A percentile compares a stretch with the other conserved stretches of the same genome.
These are phyloP conservation scores for Calonectria naviculata DNA, from an alignment of 2,329 filamentous ascomycete species.

Conservation along the genomic window DNA sequence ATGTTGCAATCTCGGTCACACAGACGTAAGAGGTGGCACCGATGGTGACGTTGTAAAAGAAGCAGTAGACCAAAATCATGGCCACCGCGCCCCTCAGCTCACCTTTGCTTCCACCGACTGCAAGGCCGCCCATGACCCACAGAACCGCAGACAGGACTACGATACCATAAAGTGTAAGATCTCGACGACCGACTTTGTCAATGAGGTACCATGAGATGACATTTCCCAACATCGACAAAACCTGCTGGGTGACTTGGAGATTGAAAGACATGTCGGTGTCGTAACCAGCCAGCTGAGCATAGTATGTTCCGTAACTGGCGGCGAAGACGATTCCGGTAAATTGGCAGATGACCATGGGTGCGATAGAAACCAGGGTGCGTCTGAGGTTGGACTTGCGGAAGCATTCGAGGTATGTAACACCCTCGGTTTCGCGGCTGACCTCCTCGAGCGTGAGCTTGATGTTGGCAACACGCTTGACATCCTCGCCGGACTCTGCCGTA, in stretches of 20 bases:
- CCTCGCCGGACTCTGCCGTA: slow-evolving; percentile 16
- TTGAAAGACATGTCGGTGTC: slow-evolving; percentile 48
- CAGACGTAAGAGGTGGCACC: slow-evolving; percentile 51
- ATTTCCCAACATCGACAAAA: slow-evolving; percentile 51
- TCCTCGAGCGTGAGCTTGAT: slow-evolving; percentile 46
- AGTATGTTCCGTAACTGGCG: slow-evolving; percentile 53
- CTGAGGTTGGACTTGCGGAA: slow-evolving; percentile 51
- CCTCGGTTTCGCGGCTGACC: slow-evolving; percentile 47
- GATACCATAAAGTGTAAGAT: slow-evolving; percentile 49
- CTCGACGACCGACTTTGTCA: slow-evolving; percentile 49
- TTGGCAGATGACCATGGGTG: slow-evolving; percentile 47
- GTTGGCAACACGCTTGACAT: slow-evolving; percentile 41
- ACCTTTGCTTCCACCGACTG: slow-evolving; percentile 21
- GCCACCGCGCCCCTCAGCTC: slow-evolving; percentile 43
- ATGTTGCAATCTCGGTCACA: slow-evolving; percentile 51
- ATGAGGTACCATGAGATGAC: slow-evolving; percentile 52
- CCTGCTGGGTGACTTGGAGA: slow-evolving; percentile 52
- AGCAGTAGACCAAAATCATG: slow-evolving; percentile 52
- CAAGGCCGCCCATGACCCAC: slow-evolving; percentile 49
- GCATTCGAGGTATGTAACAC: slow-evolving; percentile 52
- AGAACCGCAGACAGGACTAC: slow-evolving; percentile 47
- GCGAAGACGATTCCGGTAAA: slow-evolving; percentile 49
- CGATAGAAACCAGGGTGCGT: slow-evolving; percentile 51
- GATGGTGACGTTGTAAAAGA: slow-evolving; percentile 52
- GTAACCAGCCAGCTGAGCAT: slow-evolving; percentile 54